Percentiles rank a stretch among this genome's conserved stretches.
Conservation (phyloP, 1,284 basidiomycete genomes). For the Athelia psychrophila region DNA sequence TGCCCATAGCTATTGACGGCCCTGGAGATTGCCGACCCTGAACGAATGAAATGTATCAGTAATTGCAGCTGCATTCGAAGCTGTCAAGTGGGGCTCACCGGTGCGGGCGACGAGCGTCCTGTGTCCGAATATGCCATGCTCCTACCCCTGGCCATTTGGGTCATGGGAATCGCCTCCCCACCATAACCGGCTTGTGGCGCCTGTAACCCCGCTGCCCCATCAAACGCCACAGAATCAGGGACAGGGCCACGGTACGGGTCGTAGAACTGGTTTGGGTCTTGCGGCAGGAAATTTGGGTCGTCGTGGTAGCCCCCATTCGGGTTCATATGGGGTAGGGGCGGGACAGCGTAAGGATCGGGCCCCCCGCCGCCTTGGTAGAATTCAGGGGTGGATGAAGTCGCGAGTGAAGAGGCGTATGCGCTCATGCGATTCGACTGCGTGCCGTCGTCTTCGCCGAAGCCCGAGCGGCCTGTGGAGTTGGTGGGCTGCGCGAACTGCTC, state of each 20-base stretch:
- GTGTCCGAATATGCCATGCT: slow-evolving; percentile 27
- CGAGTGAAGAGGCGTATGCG: slow-evolving; percentile 39
- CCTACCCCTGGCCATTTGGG: slow-evolving; percentile 53
- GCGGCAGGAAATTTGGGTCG: slow-evolving; percentile 47
- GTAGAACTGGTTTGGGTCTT: slow-evolving; percentile 49
- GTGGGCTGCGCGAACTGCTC: slow-evolving; percentile 64
- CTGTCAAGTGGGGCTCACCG: neutral
- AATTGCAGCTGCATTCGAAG: neutral
- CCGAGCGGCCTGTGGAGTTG: slow-evolving; percentile 57
- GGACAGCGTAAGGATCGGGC: slow-evolving; percentile 74
- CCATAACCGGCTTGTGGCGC: slow-evolving; percentile 24
- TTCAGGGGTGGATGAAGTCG: slow-evolving; percentile 50
- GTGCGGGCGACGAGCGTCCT: slow-evolving; percentile 9
- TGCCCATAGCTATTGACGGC: slow-evolving; percentile 26
- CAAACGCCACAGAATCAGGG: slow-evolving; percentile 51
- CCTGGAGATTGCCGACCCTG: slow-evolving; percentile 30
- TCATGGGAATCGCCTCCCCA: slow-evolving; percentile 75
- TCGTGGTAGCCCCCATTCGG: slow-evolving; percentile 72
- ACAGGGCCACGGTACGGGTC: slow-evolving; percentile 77
- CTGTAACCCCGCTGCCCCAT: slow-evolving; percentile 33
- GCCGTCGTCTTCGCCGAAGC: slow-evolving; percentile 61
- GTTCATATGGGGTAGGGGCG: slow-evolving; percentile 79
- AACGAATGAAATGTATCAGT: slow-evolving; percentile 7
- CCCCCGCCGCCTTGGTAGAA: slow-evolving; percentile 29
- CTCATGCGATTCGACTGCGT: slow-evolving; percentile 42